These are phyloP conservation scores for Cyclostephanos invisitatus DNA, from an alignment of 108 stramenopile genomes.

Conservation along the genomic window DNA sequence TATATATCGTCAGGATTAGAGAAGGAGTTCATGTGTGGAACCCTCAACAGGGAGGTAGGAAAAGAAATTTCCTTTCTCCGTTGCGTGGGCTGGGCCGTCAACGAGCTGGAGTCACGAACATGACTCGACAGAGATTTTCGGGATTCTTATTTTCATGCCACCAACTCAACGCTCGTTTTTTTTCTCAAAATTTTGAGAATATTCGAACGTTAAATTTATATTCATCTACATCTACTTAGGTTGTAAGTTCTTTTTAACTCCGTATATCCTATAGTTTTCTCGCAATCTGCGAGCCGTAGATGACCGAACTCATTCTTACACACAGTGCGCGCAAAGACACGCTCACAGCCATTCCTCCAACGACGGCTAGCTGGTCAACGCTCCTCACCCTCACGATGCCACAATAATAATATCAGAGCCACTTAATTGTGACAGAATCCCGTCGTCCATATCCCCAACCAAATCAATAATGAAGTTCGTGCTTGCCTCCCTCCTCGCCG, in stretches of 20 bases:
- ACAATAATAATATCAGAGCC: no score
- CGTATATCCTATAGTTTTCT: neutral
- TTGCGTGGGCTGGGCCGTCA: neutral
- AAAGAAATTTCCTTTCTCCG: neutral
- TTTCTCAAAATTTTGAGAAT: neutral
- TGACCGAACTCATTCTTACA: no score
- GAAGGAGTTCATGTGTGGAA: no score
- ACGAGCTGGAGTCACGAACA: neutral
- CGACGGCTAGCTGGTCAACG: no score
- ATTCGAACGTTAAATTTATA: neutral
- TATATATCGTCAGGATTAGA: no score
- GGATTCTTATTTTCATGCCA: neutral
- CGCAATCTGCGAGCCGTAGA: no score
- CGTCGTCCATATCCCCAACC: neutral
- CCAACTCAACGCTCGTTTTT: neutral
- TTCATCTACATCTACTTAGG: neutral
- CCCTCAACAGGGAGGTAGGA: no score
- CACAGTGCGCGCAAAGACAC: no score
- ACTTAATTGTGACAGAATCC: no score
- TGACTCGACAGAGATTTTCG: neutral
- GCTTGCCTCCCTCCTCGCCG: conserved; percentile 18
- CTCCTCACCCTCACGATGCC: no score
- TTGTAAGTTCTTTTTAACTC: neutral
- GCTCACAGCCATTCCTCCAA: no score
- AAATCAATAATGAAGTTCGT: conserved; percentile 22